Base-by-base conservation (phyloP, 2,329 filamentous ascomycete species). In the Paraphaeosphaeria sporulosa region DNA sequence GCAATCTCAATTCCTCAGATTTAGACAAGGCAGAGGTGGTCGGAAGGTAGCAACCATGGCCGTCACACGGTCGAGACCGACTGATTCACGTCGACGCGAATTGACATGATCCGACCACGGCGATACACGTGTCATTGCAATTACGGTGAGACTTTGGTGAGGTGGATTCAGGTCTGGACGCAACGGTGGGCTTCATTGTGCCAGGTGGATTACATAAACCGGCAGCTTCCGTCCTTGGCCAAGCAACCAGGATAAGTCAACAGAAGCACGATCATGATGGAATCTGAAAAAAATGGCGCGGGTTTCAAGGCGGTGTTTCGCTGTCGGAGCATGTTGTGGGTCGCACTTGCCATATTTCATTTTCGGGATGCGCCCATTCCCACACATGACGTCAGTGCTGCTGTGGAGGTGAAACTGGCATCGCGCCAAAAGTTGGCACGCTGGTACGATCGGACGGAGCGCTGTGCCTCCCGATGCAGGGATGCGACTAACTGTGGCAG, bases 261-360 rank as follows among this genome's bases (percentile, higher is more conserved):
- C 19, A 23, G 9, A 8, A 13, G 7, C 7, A 12, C 30, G 30
- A 44, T 44, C 42, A 23, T 19, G 42, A 44, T 44, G 42, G 19
- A 19, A 23, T 21, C 13, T 21, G n/a, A 12, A n/a, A 32, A 44
- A 30, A 30, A 30, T 21, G 38, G 8, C 38, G 38, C 38, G 36
- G 12, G 36, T 32, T 44, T 19, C 51, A 25, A 38, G 38, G 52
- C 40, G 40, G 36, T 55, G 52, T 54, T 36, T 34, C 50, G 52
- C 13, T 47, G 52, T 25, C n/a, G 38, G n/a, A 23, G 25, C 25
- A 34, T n/a, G n/a, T 8, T 27, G 42, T 46, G 38, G 38, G 25
- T 54, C 38, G 15, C 17, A 4, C 36, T 17, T 30, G 42, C 4
- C 17, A n/a, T 12, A 36, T 25, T 46, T 46, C 25, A 23, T 7